These are phyloP conservation scores for Lomentospora prolificans DNA, from an alignment of 2,329 filamentous ascomycete species.

Conservation along the genomic window DNA sequence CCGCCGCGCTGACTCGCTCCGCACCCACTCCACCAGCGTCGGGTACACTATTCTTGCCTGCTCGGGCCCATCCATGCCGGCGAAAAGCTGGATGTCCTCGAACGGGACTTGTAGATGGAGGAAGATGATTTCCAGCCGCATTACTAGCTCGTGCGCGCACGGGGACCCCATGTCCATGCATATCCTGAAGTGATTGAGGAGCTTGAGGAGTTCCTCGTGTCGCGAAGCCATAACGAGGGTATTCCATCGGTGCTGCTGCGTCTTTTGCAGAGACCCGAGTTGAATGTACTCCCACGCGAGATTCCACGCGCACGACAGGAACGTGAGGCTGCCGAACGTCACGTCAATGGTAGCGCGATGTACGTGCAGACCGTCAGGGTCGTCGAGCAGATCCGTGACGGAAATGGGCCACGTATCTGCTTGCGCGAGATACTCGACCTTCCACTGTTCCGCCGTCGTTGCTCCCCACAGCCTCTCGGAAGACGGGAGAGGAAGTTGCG, in stretches of 20 bases:
- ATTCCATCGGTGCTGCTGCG: slow-evolving; percentile 18
- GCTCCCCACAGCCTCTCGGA: slow-evolving; percentile 18
- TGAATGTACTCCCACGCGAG: slow-evolving; percentile 22
- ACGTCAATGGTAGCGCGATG: slow-evolving; percentile 8
- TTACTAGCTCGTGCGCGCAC: slow-evolving; percentile 15
- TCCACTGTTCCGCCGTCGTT: slow-evolving; percentile 18
- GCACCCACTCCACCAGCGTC: slow-evolving; percentile 47
- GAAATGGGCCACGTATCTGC: slow-evolving; percentile 32
- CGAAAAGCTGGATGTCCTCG: slow-evolving; percentile 57
- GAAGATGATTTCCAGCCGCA: slow-evolving; percentile 37
- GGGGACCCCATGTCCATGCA: slow-evolving; percentile 6
- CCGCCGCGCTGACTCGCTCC: slow-evolving; percentile 43
- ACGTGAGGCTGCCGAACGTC: slow-evolving; percentile 9
- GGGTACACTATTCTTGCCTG: slow-evolving; percentile 52
- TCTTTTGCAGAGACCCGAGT: slow-evolving; percentile 16
- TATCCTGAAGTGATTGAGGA: slow-evolving; percentile 15
- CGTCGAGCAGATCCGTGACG: slow-evolving; percentile 15
- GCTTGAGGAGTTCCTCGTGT: slow-evolving; percentile 18
- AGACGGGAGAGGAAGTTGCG: slow-evolving; percentile 17
- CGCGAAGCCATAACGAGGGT: slow-evolving; percentile 17
- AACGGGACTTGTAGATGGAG: slow-evolving; percentile 56
- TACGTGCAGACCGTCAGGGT: slow-evolving; percentile 7
- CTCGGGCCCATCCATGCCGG: slow-evolving; percentile 57
- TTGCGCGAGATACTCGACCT: slow-evolving; percentile 32
- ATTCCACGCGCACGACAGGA: slow-evolving; percentile 18